Percentiles rank a stretch among this genome's conserved stretches.
phyloP scores from a whole-genome alignment of 768 basidiomycete species.

The Pleurotus giganteus region DNA sequence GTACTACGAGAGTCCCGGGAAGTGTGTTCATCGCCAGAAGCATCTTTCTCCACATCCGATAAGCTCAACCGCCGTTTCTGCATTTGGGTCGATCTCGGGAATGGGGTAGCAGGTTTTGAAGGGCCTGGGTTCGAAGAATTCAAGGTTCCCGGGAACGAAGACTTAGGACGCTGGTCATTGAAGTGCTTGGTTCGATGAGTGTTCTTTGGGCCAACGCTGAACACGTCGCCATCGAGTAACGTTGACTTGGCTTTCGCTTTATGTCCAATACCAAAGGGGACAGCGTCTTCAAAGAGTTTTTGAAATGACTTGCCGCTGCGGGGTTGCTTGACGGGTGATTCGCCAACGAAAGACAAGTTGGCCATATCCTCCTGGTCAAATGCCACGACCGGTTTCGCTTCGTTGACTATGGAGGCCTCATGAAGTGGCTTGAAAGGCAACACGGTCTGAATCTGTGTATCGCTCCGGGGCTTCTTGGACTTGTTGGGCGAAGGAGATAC shows the following conservation, averaged over 20 bases:
- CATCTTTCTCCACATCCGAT: neutral
- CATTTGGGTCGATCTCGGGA: neutral
- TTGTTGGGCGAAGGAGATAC: slow-evolving; percentile 83
- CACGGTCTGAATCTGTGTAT: slow-evolving; percentile 28
- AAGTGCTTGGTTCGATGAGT: neutral
- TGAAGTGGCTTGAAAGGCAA: slow-evolving; percentile 3
- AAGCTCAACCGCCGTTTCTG: slow-evolving; percentile 5
- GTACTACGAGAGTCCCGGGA: neutral
- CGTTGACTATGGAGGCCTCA: slow-evolving; percentile 33
- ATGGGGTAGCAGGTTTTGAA: neutral
- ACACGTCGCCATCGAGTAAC: neutral
- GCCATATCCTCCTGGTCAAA: slow-evolving; percentile 28
- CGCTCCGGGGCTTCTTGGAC: slow-evolving; percentile 64
- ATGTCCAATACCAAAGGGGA: slow-evolving; percentile 10
- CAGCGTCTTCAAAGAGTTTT: slow-evolving; percentile 57
- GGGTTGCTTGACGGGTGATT: slow-evolving; percentile 69
- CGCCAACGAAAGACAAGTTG: slow-evolving; percentile 56
- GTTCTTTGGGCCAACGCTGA: neutral
- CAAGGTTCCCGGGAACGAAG: neutral
- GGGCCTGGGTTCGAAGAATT: neutral
- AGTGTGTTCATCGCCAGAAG: neutral
- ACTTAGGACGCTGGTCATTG: neutral
- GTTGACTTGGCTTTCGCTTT: slow-evolving; percentile 10
- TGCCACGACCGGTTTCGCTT: slow-evolving; percentile 29
- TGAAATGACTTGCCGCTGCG: slow-evolving; percentile 61